These are phyloP conservation scores for Trichoderma asperelloides DNA, from an alignment of 495 filamentous ascomycete species.

Conservation along the genomic window DNA sequence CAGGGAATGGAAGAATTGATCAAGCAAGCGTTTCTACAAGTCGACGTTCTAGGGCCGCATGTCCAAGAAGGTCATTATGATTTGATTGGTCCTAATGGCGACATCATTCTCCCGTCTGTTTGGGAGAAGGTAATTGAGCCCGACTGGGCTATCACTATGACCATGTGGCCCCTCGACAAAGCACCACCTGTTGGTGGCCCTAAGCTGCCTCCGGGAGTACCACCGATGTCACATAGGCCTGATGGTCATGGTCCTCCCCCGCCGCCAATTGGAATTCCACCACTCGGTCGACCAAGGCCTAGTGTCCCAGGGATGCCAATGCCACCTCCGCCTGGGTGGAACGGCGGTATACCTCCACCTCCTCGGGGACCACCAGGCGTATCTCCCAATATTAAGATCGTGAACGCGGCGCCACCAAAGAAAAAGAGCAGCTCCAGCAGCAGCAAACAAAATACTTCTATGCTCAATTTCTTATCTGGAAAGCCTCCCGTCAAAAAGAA, in stretches of 20 bases:
- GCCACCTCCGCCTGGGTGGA: conserved; percentile 13
- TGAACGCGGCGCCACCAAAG: conserved; percentile 18
- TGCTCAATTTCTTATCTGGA: conserved; percentile 33
- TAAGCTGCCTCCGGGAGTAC: conserved; percentile 14
- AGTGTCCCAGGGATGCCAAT: background rate
- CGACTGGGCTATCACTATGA: conserved; percentile 87
- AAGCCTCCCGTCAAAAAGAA: conserved; percentile 24
- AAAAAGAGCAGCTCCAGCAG: conserved; percentile 16
- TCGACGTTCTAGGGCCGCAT: conserved; percentile 72
- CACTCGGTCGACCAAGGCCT: conserved; percentile 9
- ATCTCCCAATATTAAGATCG: conserved; percentile 11
- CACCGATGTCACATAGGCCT: conserved; percentile 9
- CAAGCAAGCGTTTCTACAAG: conserved; percentile 77
- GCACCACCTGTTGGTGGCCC: conserved; percentile 13
- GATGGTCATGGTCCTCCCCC: too few species aligned
- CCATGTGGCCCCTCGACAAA: conserved; percentile 85
- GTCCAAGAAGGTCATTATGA: conserved; percentile 83
- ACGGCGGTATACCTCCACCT: background rate
- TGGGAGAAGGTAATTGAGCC: conserved; percentile 83
- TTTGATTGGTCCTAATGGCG: conserved; percentile 70
- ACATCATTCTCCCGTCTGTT: conserved; percentile 79
- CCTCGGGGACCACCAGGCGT: conserved; percentile 1
- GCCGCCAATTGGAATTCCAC: conserved; percentile 14
- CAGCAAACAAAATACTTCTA: conserved; percentile 15
- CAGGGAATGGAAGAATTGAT: conserved; percentile 83